phyloP scores from a whole-genome alignment of 306 rosid genomes.

The Pyrus bretschneideri region DNA sequence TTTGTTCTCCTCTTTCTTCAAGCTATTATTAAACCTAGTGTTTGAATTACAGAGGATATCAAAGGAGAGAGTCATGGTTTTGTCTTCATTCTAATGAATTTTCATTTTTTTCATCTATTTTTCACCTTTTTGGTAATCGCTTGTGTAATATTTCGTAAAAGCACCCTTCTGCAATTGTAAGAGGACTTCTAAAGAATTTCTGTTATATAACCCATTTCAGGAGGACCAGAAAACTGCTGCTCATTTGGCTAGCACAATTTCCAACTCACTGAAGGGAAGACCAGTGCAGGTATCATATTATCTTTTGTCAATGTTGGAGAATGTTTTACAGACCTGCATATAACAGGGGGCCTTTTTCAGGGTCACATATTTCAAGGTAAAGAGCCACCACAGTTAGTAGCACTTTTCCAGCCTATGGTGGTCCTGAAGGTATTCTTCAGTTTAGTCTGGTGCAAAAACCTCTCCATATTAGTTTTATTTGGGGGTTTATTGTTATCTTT shows the following conservation, averaged over 20 bases:
- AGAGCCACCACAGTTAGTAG: conserved; percentile 91
- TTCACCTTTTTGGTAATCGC: neutral
- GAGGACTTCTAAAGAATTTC: conserved; percentile 10
- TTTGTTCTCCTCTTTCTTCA: neutral
- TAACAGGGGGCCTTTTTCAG: conserved; percentile 46
- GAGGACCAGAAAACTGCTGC: conserved; percentile 90
- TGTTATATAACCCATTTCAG: conserved; percentile 34
- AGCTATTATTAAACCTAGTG: neutral
- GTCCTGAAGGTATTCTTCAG: conserved; percentile 65
- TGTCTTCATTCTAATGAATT: neutral
- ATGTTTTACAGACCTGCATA: conserved; percentile 14
- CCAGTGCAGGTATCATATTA: conserved; percentile 78
- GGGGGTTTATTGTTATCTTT: neutral
- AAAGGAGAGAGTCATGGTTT: neutral
- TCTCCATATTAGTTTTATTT: neutral
- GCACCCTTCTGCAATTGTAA: neutral
- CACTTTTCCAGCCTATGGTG: conserved; percentile 93
- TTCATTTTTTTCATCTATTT: neutral
- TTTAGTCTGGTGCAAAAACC: conserved; percentile 7
- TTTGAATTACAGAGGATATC: neutral
- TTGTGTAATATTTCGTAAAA: neutral
- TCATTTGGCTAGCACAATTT: conserved; percentile 81
- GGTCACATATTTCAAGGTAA: conserved; percentile 84
- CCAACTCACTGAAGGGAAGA: conserved; percentile 92
- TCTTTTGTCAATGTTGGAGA: conserved; percentile 21